Percentiles rank a stretch among this genome's conserved stretches.
phyloP scores from a whole-genome alignment of 129 eudicot genomes.

The Centrapalus pauciflorus region DNA sequence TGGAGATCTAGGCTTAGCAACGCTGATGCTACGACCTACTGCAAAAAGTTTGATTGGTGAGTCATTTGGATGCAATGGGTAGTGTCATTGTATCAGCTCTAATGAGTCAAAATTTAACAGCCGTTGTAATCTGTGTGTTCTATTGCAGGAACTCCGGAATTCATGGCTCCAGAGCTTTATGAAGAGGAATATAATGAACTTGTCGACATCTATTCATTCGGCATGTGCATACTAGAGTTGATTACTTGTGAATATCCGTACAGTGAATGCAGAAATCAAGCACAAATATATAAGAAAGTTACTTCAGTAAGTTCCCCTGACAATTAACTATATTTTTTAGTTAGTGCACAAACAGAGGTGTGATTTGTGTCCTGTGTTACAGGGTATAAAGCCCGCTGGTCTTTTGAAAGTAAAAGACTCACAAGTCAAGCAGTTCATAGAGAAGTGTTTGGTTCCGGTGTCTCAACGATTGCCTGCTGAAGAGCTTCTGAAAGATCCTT shows the following conservation, averaged over 20 bases:
- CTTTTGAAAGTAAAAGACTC: constrained; percentile 43
- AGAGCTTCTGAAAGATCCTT: constrained; percentile 47
- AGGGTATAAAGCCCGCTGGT: constrained; percentile 41
- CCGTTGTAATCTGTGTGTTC: neutral
- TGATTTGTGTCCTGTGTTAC: constrained; percentile 5
- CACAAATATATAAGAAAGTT: constrained; percentile 47
- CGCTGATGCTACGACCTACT: constrained; percentile 27
- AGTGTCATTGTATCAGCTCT: neutral
- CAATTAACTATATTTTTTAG: neutral
- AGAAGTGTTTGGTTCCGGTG: constrained; percentile 49
- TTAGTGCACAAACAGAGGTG: neutral
- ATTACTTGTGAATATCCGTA: constrained; percentile 48
- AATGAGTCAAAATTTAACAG: neutral
- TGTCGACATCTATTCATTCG: constrained; percentile 50
- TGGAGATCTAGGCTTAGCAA: constrained; percentile 69
- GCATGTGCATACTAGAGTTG: constrained; percentile 52
- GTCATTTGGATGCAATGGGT: neutral
- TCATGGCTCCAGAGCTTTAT: constrained; percentile 44
- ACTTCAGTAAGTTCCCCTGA: constrained; percentile 17
- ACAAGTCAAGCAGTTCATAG: constrained; percentile 40
- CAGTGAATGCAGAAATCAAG: constrained; percentile 41
- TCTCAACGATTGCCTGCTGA: constrained; percentile 38
- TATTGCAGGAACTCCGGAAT: constrained; percentile 37
- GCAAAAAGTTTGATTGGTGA: constrained; percentile 30
- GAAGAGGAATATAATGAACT: constrained; percentile 48